Percentiles rank a stretch among this genome's conserved stretches.
phyloP scores from a whole-genome alignment of 2,329 filamentous ascomycete species.

The Hymenoscyphus fructigenus region DNA sequence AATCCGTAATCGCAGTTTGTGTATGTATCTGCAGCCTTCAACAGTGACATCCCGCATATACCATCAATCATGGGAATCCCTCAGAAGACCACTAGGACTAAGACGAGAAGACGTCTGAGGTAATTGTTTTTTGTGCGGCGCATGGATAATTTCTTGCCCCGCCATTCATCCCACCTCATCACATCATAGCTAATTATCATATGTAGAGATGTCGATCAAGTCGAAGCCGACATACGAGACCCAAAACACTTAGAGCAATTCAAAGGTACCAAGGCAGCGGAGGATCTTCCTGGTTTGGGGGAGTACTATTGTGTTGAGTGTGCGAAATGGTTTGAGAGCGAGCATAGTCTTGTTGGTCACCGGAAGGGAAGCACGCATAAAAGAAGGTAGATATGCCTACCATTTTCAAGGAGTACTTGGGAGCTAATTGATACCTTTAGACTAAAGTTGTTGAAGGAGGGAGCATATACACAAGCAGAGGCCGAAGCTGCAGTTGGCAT shows the following conservation, averaged over 20 bases:
- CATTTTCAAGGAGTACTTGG: background rate
- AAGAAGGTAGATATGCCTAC: slow-evolving; percentile 60
- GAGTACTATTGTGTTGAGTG: slow-evolving; percentile 88
- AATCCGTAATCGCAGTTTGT: background rate
- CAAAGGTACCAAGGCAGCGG: slow-evolving; percentile 73
- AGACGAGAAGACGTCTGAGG: slow-evolving; percentile 71
- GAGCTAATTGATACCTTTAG: slow-evolving; percentile 45
- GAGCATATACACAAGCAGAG: slow-evolving; percentile 81
- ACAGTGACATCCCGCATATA: background rate
- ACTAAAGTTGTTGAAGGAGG: slow-evolving; percentile 77
- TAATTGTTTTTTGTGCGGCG: slow-evolving; percentile 35
- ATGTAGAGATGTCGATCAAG: slow-evolving; percentile 84
- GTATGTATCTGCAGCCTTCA: no score
- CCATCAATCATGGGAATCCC: slow-evolving; percentile 60
- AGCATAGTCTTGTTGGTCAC: slow-evolving; percentile 73
- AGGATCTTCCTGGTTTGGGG: slow-evolving; percentile 87
- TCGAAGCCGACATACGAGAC: slow-evolving; percentile 77
- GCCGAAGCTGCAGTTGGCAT: slow-evolving; percentile 79
- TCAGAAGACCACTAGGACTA: slow-evolving; percentile 64
- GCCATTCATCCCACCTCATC: slow-evolving; percentile 1
- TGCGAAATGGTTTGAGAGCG: slow-evolving; percentile 93
- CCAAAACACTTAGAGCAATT: slow-evolving; percentile 78
- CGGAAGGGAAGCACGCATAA: slow-evolving; percentile 89
- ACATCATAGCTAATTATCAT: slow-evolving; percentile 5
- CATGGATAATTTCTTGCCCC: background rate